A percentile compares a stretch with the other conserved stretches of the same genome.
Conservation (phyloP, 1,284 basidiomycete genomes). For the Pholiota adiposa region DNA sequence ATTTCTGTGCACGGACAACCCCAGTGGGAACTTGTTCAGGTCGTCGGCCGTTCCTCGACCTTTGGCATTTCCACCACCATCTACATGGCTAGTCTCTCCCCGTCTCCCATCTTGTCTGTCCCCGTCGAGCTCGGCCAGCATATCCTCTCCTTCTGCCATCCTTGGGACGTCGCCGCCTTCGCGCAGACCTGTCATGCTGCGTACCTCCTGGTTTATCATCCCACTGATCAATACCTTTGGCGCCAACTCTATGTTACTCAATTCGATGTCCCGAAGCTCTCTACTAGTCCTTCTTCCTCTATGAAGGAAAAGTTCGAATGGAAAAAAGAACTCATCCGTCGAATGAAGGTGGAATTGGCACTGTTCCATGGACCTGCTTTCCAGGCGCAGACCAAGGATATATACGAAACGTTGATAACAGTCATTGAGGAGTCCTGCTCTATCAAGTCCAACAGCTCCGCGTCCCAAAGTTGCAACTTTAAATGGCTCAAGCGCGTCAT, state of each 20-base stretch:
- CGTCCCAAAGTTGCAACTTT: conserved; percentile 39
- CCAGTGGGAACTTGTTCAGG: conserved; percentile 14
- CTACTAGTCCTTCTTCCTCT: conserved; percentile 8
- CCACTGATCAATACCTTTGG: conserved; percentile 64
- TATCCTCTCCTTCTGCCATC: conserved; percentile 55
- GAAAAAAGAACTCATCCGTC: conserved; percentile 37
- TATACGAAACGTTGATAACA: conserved; percentile 47
- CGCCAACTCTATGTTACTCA: conserved; percentile 57
- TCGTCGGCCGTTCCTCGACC: conserved; percentile 3
- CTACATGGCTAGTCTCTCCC: neutral
- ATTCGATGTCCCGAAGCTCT: conserved; percentile 62
- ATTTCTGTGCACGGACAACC: conserved; percentile 10
- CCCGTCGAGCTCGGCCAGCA: conserved; percentile 63
- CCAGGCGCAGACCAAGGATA: conserved; percentile 35
- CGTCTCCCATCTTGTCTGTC: conserved; percentile 32
- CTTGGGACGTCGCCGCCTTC: conserved; percentile 58
- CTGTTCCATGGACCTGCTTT: conserved; percentile 28
- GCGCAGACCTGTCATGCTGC: conserved; percentile 54
- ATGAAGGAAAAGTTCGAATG: conserved; percentile 20
- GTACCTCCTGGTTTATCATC: conserved; percentile 49
- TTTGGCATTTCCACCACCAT: neutral
- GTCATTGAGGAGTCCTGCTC: conserved; percentile 41
- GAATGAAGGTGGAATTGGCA: conserved; percentile 43
- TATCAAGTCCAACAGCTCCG: conserved; percentile 11
- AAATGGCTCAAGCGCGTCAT: conserved; percentile 46